Percentiles rank a stretch among this genome's conserved stretches.
Evolutionary conservation across 768 basidiomycete species (phyloP).

Genomic region (Favolaschia claudopus): DNA sequence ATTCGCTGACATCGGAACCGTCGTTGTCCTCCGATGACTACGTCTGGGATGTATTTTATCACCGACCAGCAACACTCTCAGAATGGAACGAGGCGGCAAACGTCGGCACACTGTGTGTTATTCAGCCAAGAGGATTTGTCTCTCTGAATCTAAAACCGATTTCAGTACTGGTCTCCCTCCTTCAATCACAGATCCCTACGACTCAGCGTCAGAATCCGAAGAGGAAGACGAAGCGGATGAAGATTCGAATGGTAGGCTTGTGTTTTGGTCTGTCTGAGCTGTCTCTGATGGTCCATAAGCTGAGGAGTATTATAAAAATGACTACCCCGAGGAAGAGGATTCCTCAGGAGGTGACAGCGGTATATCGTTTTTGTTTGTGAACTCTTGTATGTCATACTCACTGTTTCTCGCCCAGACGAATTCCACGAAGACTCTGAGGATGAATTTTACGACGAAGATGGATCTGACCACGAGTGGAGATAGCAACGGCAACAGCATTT

Average conservation of each 20-base stretch:
- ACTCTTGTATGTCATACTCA: conserved; percentile 4
- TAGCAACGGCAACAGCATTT: neutral
- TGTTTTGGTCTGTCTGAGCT: neutral
- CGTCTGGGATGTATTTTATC: conserved; percentile 88
- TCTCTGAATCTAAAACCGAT: conserved; percentile 1
- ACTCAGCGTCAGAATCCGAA: conserved; percentile 70
- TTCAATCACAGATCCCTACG: conserved; percentile 59
- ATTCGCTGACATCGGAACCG: neutral
- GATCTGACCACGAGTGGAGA: conserved; percentile 27
- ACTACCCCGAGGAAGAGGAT: conserved; percentile 80
- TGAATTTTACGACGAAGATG: conserved; percentile 20
- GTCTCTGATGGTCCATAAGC: conserved; percentile 46
- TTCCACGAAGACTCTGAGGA: conserved; percentile 42
- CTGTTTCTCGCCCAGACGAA: conserved; percentile 47
- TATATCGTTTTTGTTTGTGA: conserved; percentile 6
- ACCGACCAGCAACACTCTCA: conserved; percentile 62
- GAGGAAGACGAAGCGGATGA: conserved; percentile 82
- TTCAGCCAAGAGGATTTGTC: neutral
- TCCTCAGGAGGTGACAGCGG: conserved; percentile 45
- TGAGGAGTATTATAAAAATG: conserved; percentile 86
- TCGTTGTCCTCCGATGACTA: conserved; percentile 58
- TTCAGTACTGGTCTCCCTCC: conserved; percentile 71
- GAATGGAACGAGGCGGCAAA: conserved; percentile 67
- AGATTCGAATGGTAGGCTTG: conserved; percentile 76
- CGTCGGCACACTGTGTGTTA: conserved; percentile 69